These are phyloP conservation scores for Penicillium canescens DNA, from an alignment of 495 filamentous ascomycete genomes.

Conservation along the genomic window DNA sequence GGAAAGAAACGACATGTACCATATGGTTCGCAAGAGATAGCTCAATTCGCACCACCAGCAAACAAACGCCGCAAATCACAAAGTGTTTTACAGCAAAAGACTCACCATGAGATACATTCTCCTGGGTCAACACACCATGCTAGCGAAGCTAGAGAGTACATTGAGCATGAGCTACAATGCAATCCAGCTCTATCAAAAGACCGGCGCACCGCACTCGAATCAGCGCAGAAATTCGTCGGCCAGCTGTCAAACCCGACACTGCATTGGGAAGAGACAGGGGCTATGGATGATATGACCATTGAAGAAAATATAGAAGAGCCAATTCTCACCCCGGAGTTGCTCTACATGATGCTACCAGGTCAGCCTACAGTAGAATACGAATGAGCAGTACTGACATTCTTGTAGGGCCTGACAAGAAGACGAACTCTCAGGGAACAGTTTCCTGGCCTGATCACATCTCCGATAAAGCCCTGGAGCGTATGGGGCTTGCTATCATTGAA, in stretches of 20 bases:
- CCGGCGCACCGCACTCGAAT: constrained; percentile 22
- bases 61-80: constrained; percentile 18
- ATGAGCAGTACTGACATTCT: not conserved
- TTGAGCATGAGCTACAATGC: constrained; percentile 30
- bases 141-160: constrained; percentile 27
- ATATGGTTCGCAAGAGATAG: not conserved
- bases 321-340: constrained; percentile 26
- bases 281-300: constrained; percentile 13
- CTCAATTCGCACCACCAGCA: not conserved
- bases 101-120: constrained; percentile 16
- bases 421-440: constrained; percentile 24
- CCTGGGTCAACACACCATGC: constrained; percentile 24
- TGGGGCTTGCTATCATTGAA: constrained; percentile 30
- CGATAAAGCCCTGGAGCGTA: constrained; percentile 22
- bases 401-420: constrained; percentile 21
- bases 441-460: constrained; percentile 34
- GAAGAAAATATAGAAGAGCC: constrained; percentile 14
- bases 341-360: constrained; percentile 33
- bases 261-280: constrained; percentile 13
- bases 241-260: constrained; percentile 22
- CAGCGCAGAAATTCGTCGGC: constrained; percentile 24
- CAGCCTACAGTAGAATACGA: not conserved
- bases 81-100: constrained; percentile 1
- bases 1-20: constrained; percentile 8
- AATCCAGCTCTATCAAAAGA: constrained; percentile 30